Percentiles rank a stretch among this genome's conserved stretches.
Evolutionary conservation across 768 basidiomycete species (phyloP).

Genomic region (Mycena epipterygia): DNA sequence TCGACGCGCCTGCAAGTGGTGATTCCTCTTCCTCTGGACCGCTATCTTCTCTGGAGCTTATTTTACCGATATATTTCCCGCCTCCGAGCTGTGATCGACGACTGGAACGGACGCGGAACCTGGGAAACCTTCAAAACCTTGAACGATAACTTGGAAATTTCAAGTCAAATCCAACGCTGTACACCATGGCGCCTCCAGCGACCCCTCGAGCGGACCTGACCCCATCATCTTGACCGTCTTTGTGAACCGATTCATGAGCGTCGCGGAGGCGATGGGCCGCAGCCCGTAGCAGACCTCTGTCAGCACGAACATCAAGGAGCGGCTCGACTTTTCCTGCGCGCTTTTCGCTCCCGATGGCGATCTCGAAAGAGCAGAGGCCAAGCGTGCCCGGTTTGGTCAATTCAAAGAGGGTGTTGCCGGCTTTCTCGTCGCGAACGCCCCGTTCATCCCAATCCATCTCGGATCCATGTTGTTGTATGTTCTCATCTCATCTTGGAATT

Average conservation of each 20-base stretch:
- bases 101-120: not conserved
- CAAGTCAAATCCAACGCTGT: conserved; percentile 36
- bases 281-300: conserved; percentile 93
- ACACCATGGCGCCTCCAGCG: conserved; percentile 38
- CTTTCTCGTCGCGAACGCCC: conserved; percentile 95
- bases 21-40: too few relatives aligned
- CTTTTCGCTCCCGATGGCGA: conserved; percentile 96
- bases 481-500: not conserved
- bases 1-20: too few relatives aligned
- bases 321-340: conserved; percentile 95
- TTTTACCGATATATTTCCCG: too few relatives aligned
- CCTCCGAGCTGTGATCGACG: too few relatives aligned
- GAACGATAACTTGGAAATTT: not conserved
- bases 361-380: too few relatives aligned
- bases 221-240: conserved; percentile 93
- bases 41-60: too few relatives aligned
- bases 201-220: conserved; percentile 69
- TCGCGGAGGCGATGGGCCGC: conserved; percentile 96
- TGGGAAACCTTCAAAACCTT: not conserved
- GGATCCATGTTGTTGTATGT: conserved; percentile 93
- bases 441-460: conserved; percentile 89
- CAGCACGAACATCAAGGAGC: conserved; percentile 95
- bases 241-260: conserved; percentile 97
- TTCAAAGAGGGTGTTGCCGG: too few relatives aligned
- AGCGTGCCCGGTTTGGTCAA: too few relatives aligned